Conservation (phyloP, 2,329 filamentous ascomycete genomes). For the Leptographium procerum region DNA sequence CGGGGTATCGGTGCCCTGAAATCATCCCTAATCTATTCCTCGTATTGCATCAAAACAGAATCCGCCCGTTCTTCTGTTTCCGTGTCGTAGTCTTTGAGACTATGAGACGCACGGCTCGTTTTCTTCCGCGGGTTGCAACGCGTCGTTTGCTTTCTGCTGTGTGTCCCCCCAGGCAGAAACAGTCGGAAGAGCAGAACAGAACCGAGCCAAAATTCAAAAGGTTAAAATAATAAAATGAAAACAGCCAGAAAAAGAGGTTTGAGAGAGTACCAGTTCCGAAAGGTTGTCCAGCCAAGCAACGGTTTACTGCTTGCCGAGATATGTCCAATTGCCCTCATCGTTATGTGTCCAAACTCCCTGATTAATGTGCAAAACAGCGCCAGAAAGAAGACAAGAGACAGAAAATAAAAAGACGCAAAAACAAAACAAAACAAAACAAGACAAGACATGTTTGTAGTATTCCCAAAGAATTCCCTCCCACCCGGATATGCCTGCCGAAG, state of each 20-base stretch:
- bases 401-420: slow-evolving; percentile 1
- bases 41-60: background rate
- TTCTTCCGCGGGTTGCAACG: background rate
- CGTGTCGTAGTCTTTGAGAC: background rate
- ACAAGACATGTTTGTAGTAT: background rate
- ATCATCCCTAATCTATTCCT: background rate
- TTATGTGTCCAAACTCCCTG: background rate
- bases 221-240: background rate
- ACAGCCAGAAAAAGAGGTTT: background rate
- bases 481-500: background rate
- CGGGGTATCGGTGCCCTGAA: background rate
- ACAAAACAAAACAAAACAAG: background rate
- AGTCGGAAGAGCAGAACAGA: background rate
- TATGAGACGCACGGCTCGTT: background rate
- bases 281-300: background rate
- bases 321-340: background rate
- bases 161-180: background rate
- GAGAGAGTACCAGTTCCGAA: background rate
- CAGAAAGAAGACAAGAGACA: background rate
- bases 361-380: background rate
- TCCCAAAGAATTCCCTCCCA: background rate
- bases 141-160: background rate
- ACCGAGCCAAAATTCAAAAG: background rate
- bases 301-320: background rate
- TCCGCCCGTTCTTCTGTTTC: background rate